Base-by-base conservation (phyloP, 331 rosid species). In the Quercus tomentella region DNA sequence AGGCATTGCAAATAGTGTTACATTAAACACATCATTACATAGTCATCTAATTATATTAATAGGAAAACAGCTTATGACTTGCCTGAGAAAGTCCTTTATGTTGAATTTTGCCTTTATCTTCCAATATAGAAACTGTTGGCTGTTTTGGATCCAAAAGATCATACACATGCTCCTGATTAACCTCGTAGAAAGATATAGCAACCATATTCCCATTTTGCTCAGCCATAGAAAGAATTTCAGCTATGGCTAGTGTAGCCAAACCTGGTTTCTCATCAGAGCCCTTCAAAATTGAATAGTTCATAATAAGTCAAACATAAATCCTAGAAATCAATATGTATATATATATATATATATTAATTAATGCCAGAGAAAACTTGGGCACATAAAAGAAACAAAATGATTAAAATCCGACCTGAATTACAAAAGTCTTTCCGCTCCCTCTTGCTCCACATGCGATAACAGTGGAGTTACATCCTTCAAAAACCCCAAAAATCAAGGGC, bases 371-470 rank as follows among this genome's bases (percentile, higher is more conserved):
- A 30, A 30, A 30, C 31, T 30, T 30, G 31, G 31, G 0, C 4
- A 30, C 31, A 28, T 28, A 30, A 0, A 30, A 30, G 31, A 30
- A 30, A 30, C 31, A 30, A 30, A 30, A 30, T 30, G 31, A 30
- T 30, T 30, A 30, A 66, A 52, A 71, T 55, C 82, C 69, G 84
- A 92, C 99, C 98, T 91, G 97, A 84, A 93, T 86, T 52, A 84
- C 5, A 26, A 80, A 79, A 69, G 99, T 89, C 86, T 95, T 95
- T 71, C 98, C 99, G 76, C 93, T 91, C 74, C 90, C 89, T 85
- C 89, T 93, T 67, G 98, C 97, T 79, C 99, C 99, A 85, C 75
- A 82, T 23, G 93, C 89, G 80, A 95, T 77, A 74, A 93, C 76
- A 70, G 98, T 90, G 62, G 97, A 89, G 66, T 89, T 91, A 70